These are phyloP conservation scores for Thalassiosira exigua DNA, from an alignment of 352 stramenopile species.

Conservation along the genomic window DNA sequence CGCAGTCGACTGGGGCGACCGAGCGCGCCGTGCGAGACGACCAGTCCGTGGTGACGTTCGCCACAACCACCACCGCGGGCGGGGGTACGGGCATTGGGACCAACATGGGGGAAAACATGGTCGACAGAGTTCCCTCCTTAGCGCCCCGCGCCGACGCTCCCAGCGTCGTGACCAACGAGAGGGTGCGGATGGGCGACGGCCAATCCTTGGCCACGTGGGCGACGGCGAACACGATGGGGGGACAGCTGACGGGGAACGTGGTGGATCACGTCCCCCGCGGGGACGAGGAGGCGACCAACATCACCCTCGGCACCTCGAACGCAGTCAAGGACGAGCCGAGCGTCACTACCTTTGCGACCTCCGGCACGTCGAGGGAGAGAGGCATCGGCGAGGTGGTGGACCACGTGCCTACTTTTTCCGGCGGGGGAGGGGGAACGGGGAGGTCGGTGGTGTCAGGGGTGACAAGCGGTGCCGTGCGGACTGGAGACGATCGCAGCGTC, in stretches of 20 bases:
- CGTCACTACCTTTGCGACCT: conserved; percentile 40
- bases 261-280: conserved; percentile 40
- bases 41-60: conserved; percentile 56
- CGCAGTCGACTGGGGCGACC: conserved; percentile 29
- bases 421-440: conserved; percentile 21
- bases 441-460: conserved; percentile 34
- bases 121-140: conserved; percentile 52
- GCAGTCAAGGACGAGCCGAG: conserved; percentile 41
- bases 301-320: conserved; percentile 27
- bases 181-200: conserved; percentile 35
- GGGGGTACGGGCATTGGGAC: conserved; percentile 5
- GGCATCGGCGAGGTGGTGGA: conserved; percentile 51
- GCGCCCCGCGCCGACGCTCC: conserved; percentile 1
- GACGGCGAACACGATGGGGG: conserved; percentile 50
- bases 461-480: conserved; percentile 41
- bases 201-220: conserved; percentile 44
- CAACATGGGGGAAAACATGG: conserved; percentile 7
- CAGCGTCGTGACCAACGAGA: conserved; percentile 25
- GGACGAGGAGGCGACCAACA: conserved; percentile 19
- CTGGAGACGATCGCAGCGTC: conserved; percentile 40
- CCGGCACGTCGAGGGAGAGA: conserved; percentile 28
- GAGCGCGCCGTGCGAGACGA: conserved; percentile 47
- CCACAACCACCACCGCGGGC: conserved; percentile 45
- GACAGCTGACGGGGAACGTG: conserved; percentile 48
- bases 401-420: conserved; percentile 46